Conservation (phyloP, 148 eudicot species). For the Arctostaphylos glauca region DNA sequence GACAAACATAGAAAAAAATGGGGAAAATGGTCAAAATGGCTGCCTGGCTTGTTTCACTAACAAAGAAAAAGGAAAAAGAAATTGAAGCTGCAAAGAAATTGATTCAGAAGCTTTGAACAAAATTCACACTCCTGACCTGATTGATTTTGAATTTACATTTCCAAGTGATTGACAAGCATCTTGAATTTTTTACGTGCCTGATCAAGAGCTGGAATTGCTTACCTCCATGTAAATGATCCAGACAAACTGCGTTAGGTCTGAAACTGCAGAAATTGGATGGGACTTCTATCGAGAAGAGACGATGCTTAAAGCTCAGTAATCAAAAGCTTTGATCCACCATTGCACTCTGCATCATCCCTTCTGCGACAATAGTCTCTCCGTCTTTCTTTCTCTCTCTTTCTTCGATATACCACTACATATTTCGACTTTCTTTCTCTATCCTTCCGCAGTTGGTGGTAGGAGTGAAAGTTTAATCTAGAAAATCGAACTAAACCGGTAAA, state of each 20-base stretch:
- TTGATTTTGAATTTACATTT: background rate
- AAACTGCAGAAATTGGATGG: background rate
- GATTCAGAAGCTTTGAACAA: background rate
- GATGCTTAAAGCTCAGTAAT: constrained; percentile 4
- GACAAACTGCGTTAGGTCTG: background rate
- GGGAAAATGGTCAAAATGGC: no score
- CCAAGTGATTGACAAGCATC: background rate
- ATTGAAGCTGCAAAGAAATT: no score
- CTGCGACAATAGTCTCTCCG: constrained; percentile 1
- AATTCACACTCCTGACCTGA: background rate
- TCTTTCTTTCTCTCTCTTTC: background rate
- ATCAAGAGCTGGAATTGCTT: background rate
- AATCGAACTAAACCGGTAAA: no score
- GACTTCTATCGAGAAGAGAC: background rate
- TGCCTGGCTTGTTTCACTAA: no score
- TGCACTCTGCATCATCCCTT: constrained; percentile 6
- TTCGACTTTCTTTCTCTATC: no score
- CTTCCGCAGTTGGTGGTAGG: no score
- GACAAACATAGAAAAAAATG: no score
- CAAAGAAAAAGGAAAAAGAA: no score
- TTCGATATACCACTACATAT: no score
- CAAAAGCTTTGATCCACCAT: background rate
- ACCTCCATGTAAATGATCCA: background rate
- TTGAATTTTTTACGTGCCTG: background rate
- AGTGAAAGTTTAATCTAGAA: no score